Base-by-base conservation (phyloP, 2,329 filamentous ascomycete genomes). In the Tothia fuscella region DNA sequence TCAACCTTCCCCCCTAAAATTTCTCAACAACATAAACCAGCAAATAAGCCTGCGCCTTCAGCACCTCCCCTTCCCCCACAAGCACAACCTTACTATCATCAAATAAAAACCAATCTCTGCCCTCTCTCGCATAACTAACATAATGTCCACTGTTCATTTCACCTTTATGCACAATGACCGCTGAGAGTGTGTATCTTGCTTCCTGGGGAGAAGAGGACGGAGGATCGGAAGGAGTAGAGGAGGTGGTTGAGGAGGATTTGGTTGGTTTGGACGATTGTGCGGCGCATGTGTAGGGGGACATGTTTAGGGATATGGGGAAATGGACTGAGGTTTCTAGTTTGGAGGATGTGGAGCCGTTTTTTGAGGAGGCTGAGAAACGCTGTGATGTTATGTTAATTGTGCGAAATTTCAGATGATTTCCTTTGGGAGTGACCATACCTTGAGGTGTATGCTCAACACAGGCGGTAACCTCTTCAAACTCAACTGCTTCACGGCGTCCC, bases 121-220 rank as follows among this genome's bases (percentile, higher is more conserved):
- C 82, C 45, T 89, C 81, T 35, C 85, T 70, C 46, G 83, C 87
- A 58, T 93, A 95, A n/a, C 81, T 84, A 43, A 88, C 78, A 55
- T 93, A 95, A 56, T 95, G 87, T 13, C 88, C 89, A 1, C 85
- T 87, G 53, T 95, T 87, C 44, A 95, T 82, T 59, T 89, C 86
- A 39, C 89, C 89, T 46, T 93, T 84, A 55, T 96, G 89, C 29
- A 94, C 88, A 17, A 96, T 82, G 3, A 94, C 88, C 47, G 83
- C 87, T 14, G 88, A 73, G 1, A 96, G 72, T 50, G 94, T 86
- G 58, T 95, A 96, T 4, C 81, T 76, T 6, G 17, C n/a, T 13
- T 37, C 32, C 24, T 29, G 20, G n/a, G n/a, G n/a, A n/a, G n/a
- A n/a, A n/a, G n/a, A n/a, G n/a, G n/a, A n/a, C n/a, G n/a, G n/a